Percentiles rank a stretch among this genome's conserved stretches.
These are phyloP conservation scores for Tilletia setariae DNA, from an alignment of 1,284 basidiomycete genomes.

Conservation along the genomic window DNA sequence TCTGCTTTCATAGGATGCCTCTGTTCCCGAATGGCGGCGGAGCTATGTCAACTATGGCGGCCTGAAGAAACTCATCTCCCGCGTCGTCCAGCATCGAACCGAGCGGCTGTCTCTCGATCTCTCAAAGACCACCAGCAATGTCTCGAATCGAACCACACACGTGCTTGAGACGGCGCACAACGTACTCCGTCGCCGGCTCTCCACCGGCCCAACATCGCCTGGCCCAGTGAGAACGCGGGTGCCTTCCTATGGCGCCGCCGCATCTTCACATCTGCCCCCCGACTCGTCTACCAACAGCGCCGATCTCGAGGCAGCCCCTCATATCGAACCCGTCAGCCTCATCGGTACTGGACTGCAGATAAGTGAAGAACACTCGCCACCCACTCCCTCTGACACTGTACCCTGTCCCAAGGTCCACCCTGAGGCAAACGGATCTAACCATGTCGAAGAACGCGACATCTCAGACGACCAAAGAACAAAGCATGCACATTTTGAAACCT, in stretches of 20 bases:
- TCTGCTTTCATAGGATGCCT: slow-evolving; percentile 45
- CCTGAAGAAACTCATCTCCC: slow-evolving; percentile 55
- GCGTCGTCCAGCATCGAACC: slow-evolving; percentile 36
- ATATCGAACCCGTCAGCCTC: too few relatives aligned
- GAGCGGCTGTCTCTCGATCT: slow-evolving; percentile 10
- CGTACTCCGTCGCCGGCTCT: neutral
- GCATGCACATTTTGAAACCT: too few relatives aligned
- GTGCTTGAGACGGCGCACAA: neutral
- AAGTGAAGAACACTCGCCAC: too few relatives aligned
- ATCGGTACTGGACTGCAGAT: too few relatives aligned
- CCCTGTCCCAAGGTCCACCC: too few relatives aligned
- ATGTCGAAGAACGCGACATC: too few relatives aligned
- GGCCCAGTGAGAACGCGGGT: neutral
- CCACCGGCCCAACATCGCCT: neutral
- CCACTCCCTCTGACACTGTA: too few relatives aligned
- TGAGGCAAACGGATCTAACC: too few relatives aligned
- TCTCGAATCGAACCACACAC: neutral
- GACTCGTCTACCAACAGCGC: neutral
- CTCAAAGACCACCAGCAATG: slow-evolving; percentile 14
- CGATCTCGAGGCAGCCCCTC: too few relatives aligned
- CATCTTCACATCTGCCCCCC: neutral
- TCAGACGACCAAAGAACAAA: too few relatives aligned
- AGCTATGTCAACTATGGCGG: slow-evolving; percentile 54
- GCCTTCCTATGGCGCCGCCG: neutral
- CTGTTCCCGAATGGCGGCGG: slow-evolving; percentile 50